Evolutionary conservation across 345 rosid species (phyloP), one percentile per base, ranked within the genome.

Genomic region (Heritiera littoralis): DNA sequence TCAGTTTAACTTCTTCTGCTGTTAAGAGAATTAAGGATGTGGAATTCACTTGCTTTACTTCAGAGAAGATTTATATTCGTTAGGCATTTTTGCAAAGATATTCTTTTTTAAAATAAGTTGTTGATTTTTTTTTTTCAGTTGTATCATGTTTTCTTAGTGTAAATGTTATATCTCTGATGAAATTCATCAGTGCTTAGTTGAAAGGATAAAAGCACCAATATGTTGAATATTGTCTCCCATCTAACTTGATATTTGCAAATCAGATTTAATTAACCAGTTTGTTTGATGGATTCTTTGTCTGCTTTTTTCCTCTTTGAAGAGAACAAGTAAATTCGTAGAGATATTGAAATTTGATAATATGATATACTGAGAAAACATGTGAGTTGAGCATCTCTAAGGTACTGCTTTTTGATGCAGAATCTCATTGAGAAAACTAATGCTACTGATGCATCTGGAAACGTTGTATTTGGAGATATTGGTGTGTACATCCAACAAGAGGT

Each of bases 401-500:
- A 56, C 66, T 77, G 46, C 77, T 43, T 77, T 71, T 13, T 59
- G 30, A 40, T 87, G 88, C 88, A 97, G 99, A 85, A 86, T 84
- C 88, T 91, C 40, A 85, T 94, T 5, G 72, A 90, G 90, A 91
- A 87, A 89, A 97, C 95, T 40, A 97, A 94, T 77, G 98, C 98
- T 12, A 94, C 73, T 66, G 98, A 94, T 91, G 98, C 98, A 79
- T 97, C 99, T 46, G 98, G 99, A 80, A 97, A 97, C 86, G 60
- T 83, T 60, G 90, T 97, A 67, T 76, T 97, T 49, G 92, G 99
- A 74, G 98, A 97, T 84, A 77, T 94, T 41, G 98, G 98, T 79
- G 98, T 97, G 7, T 88, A 87, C 86, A 84, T 94, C 77, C 99
- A 97, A 83, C 99, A 94, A 85, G 98, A 92, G 99, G 99, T 92